These are phyloP conservation scores for Aspergillus sp. DNA, from an alignment of 2,329 filamentous ascomycete genomes.

Conservation along the genomic window DNA sequence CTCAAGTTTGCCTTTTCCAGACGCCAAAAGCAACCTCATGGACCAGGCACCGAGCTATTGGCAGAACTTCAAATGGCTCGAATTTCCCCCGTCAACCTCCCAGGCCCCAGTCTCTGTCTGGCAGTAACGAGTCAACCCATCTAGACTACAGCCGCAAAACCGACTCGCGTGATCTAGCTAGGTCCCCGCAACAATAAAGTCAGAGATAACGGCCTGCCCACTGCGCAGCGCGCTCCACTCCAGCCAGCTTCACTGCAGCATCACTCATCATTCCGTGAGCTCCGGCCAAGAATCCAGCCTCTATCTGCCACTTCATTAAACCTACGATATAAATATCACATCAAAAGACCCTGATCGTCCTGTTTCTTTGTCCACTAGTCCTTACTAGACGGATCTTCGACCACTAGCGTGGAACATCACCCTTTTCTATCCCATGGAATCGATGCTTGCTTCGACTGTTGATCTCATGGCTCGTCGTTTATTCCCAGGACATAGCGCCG, in stretches of 20 bases:
- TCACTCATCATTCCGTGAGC: not conserved
- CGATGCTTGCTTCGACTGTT: slow-evolving; percentile 21
- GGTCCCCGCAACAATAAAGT: not conserved
- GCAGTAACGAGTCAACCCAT: not conserved
- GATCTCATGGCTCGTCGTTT: slow-evolving; percentile 34
- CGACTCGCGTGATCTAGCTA: not conserved
- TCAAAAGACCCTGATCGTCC: not conserved
- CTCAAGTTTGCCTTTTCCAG: not conserved
- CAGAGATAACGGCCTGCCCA: too few species aligned
- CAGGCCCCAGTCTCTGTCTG: not conserved
- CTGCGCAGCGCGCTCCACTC: not conserved
- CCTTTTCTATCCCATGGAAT: slow-evolving; percentile 4
- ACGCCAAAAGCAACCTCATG: not conserved
- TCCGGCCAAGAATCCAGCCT: not conserved
- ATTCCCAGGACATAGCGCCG: slow-evolving; percentile 29
- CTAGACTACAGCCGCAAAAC: not conserved
- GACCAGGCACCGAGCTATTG: not conserved
- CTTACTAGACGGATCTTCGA: not conserved
- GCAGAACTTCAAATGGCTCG: not conserved
- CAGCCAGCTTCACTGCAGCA: slow-evolving; percentile 2
- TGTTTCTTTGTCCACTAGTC: not conserved
- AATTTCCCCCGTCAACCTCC: not conserved
- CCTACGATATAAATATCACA: not conserved
- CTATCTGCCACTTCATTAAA: not conserved
- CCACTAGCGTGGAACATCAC: slow-evolving; percentile 1